Conservation (phyloP, 2,329 filamentous ascomycete genomes). For the Phialophora chinensis region DNA sequence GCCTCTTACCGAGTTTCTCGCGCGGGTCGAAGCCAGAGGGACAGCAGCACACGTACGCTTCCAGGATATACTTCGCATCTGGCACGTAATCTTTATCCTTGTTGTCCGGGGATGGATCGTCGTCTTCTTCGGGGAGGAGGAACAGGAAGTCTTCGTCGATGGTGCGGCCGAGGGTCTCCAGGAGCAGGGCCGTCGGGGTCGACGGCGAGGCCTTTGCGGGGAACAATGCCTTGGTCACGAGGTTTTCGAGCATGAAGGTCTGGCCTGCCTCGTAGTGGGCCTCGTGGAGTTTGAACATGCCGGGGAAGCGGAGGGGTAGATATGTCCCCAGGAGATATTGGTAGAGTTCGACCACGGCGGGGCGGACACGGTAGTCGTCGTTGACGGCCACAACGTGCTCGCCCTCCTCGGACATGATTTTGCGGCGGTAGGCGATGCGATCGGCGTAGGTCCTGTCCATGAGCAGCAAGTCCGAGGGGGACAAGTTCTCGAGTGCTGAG, state of each 20-base stretch:
- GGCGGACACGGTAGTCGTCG: conserved; percentile 48
- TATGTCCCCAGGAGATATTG: conserved; percentile 60
- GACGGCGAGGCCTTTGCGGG: conserved; percentile 46
- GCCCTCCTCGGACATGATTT: conserved; percentile 54
- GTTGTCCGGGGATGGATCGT: conserved; percentile 18
- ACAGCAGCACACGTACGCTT: conserved; percentile 63
- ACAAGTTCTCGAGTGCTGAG: conserved; percentile 59
- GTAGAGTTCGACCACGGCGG: conserved; percentile 64
- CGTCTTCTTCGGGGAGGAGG: conserved; percentile 55
- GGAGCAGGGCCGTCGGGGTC: conserved; percentile 46
- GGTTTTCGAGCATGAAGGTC: conserved; percentile 51
- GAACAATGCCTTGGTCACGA: conserved; percentile 52
- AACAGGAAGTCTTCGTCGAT: conserved; percentile 67
- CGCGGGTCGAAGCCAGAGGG: conserved; percentile 64
- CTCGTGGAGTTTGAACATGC: conserved; percentile 54
- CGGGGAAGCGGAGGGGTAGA: conserved; percentile 63
- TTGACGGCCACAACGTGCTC: conserved; percentile 50
- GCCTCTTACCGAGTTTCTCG: conserved; percentile 59
- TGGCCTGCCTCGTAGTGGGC: conserved; percentile 40
- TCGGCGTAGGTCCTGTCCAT: conserved; percentile 66
- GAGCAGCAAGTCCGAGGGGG: conserved; percentile 60
- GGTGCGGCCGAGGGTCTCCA: conserved; percentile 57
- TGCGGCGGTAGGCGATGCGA: conserved; percentile 57
- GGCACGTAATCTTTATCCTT: conserved; percentile 16
- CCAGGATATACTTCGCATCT: conserved; percentile 57